Evolutionary conservation across 306 rosid species (phyloP).

Genomic region (Lotus japonicus): DNA sequence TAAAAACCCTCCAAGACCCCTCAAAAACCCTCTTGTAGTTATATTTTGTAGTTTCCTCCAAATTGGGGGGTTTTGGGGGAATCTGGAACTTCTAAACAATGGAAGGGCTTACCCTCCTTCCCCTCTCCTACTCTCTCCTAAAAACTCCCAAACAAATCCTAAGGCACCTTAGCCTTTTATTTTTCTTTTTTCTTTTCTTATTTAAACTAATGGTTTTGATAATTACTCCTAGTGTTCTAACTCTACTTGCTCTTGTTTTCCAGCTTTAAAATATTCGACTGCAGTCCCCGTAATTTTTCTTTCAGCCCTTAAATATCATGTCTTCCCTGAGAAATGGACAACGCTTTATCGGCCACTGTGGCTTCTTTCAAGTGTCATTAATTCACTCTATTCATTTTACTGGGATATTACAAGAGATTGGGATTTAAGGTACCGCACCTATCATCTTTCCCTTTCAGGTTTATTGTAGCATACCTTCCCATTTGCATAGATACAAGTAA

Average conservation of each 20-base stretch:
- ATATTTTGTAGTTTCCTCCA: too few species aligned
- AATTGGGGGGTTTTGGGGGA: too few species aligned
- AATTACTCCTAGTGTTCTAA: conserved; percentile 21
- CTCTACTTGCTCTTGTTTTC: conserved; percentile 33
- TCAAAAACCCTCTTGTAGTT: too few species aligned
- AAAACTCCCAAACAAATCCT: too few species aligned
- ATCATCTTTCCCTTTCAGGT: conserved; percentile 11
- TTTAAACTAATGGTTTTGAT: not conserved
- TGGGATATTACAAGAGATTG: conserved; percentile 99
- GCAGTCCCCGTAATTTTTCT: conserved; percentile 95
- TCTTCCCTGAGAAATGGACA: conserved; percentile 75
- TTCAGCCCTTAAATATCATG: conserved; percentile 92
- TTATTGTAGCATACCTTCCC: not conserved
- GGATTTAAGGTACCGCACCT: conserved; percentile 75
- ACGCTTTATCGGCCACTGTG: conserved; percentile 81
- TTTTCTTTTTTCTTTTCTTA: conserved; percentile 6
- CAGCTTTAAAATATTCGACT: conserved; percentile 94
- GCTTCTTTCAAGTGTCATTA: conserved; percentile 86
- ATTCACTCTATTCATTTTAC: conserved; percentile 94
- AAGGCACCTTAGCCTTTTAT: not conserved
- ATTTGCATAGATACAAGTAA: not conserved
- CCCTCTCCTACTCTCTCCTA: too few species aligned
- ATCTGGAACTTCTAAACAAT: too few species aligned
- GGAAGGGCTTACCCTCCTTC: too few species aligned
- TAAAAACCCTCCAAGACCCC: too few species aligned